Percentiles rank a stretch among this genome's conserved stretches.
phyloP scores from a whole-genome alignment of 306 rosid species.

The Oxytropis ochrocephala region DNA sequence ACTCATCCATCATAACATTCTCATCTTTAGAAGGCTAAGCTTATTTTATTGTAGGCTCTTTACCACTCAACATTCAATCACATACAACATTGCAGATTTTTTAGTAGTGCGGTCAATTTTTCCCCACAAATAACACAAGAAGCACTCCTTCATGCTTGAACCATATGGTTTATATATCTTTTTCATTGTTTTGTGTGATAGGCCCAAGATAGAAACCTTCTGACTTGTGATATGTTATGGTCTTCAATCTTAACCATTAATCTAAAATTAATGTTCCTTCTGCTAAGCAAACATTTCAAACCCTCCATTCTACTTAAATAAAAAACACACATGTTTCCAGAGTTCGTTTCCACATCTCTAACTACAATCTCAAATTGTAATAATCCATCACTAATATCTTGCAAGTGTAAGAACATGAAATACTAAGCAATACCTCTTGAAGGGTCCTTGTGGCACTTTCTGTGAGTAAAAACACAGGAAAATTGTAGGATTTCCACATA shows the following conservation, averaged over 20 bases:
- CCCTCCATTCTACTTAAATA: neutral
- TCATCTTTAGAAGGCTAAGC: neutral
- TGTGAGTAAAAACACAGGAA: slow-evolving; percentile 75
- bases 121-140: neutral
- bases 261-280: neutral
- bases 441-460: slow-evolving; percentile 49
- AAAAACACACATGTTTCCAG: neutral
- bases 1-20: neutral
- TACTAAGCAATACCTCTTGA: slow-evolving; percentile 52
- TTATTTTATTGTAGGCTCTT: neutral
- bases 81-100: neutral
- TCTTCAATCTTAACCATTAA: neutral
- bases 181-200: neutral
- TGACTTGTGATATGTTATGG: neutral
- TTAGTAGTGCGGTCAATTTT: neutral
- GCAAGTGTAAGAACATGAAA: neutral
- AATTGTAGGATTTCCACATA: slow-evolving; percentile 62
- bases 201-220: neutral
- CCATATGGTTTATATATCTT: neutral
- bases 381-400: neutral
- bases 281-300: slow-evolving; percentile 1
- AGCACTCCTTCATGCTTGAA: neutral
- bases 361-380: slow-evolving; percentile 4
- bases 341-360: neutral
- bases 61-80: neutral